These are phyloP conservation scores for Ceratocystis eucalypticola DNA, from an alignment of 2,329 filamentous ascomycete species.

Conservation along the genomic window DNA sequence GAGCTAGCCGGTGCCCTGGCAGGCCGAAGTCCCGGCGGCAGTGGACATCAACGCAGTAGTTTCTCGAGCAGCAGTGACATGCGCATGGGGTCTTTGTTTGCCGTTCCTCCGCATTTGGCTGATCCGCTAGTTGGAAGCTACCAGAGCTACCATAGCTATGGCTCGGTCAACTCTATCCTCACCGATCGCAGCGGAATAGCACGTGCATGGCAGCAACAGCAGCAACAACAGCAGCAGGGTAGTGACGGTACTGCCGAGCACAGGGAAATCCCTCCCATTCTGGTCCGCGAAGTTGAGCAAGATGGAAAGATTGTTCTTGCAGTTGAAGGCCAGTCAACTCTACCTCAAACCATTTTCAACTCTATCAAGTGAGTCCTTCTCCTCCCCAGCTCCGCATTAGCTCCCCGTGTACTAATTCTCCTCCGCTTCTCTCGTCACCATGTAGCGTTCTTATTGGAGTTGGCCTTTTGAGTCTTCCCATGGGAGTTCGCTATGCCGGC, in stretches of 20 bases:
- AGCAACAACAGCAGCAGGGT: constrained; percentile 23
- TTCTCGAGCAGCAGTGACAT: constrained; percentile 20
- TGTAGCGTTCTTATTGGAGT: constrained; percentile 68
- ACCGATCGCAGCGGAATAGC: constrained; percentile 17
- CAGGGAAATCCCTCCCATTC: constrained; percentile 55
- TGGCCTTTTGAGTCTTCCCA: constrained; percentile 73
- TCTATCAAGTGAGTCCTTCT: constrained; percentile 53
- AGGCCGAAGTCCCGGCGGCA: background rate
- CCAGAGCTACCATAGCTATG: constrained; percentile 42
- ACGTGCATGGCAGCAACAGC: constrained; percentile 24
- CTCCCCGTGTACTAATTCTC: constrained; percentile 8
- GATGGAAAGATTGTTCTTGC: constrained; percentile 74
- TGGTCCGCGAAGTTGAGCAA: constrained; percentile 82
- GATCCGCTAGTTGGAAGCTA: constrained; percentile 62
- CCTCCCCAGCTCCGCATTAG: background rate
- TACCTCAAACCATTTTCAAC: constrained; percentile 93
- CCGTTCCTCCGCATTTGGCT: constrained; percentile 45
- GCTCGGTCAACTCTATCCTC: constrained; percentile 31
- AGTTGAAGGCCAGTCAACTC: constrained; percentile 83
- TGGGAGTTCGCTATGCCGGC: constrained; percentile 75
- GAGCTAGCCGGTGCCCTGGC: constrained; percentile 23
- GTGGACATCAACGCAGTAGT: constrained; percentile 8
- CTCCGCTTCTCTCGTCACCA: constrained; percentile 9
- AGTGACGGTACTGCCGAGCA: constrained; percentile 27
- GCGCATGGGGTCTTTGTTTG: constrained; percentile 40